phyloP scores from a whole-genome alignment of 352 stramenopile species.

The Aphanomyces astaci region DNA sequence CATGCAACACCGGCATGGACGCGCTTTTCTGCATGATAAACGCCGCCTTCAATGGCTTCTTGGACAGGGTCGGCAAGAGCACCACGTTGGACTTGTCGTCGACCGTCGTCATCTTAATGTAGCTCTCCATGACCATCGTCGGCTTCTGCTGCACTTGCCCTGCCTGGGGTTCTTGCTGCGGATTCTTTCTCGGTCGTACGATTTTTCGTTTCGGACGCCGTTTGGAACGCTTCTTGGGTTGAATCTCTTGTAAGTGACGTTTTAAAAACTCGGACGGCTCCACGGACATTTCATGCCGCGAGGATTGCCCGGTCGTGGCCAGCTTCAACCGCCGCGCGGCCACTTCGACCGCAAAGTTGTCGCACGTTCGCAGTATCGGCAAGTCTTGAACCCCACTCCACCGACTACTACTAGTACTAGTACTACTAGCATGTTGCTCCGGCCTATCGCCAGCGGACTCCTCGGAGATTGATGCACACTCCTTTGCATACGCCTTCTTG shows the following conservation, averaged over 20 bases:
- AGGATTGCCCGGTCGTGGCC: constrained; percentile 15
- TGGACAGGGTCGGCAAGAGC: background rate
- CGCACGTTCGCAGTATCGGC: constrained; percentile 27
- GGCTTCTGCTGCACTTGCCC: constrained; percentile 5
- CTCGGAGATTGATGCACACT: constrained; percentile 14
- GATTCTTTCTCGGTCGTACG: too few relatives aligned
- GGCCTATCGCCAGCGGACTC: too few relatives aligned
- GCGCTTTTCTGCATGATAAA: constrained; percentile 19
- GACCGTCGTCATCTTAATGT: too few relatives aligned
- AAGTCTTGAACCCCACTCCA: constrained; percentile 9
- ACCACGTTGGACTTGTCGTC: background rate
- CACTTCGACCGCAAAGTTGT: constrained; percentile 41
- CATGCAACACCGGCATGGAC: background rate
- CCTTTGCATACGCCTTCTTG: background rate
- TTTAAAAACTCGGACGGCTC: constrained; percentile 38
- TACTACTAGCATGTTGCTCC: too few relatives aligned
- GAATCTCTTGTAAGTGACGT: constrained; percentile 25
- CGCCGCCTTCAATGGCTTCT: too few relatives aligned
- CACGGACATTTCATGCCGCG: constrained; percentile 26
- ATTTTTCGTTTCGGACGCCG: too few relatives aligned
- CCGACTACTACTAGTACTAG: too few relatives aligned
- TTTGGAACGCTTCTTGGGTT: background rate
- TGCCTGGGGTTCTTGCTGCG: too few relatives aligned
- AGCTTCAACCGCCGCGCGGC: constrained; percentile 27
- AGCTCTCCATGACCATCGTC: background rate